Evolutionary conservation across 495 filamentous ascomycete species (phyloP).

Genomic region (Aspergillus cavernicola): DNA sequence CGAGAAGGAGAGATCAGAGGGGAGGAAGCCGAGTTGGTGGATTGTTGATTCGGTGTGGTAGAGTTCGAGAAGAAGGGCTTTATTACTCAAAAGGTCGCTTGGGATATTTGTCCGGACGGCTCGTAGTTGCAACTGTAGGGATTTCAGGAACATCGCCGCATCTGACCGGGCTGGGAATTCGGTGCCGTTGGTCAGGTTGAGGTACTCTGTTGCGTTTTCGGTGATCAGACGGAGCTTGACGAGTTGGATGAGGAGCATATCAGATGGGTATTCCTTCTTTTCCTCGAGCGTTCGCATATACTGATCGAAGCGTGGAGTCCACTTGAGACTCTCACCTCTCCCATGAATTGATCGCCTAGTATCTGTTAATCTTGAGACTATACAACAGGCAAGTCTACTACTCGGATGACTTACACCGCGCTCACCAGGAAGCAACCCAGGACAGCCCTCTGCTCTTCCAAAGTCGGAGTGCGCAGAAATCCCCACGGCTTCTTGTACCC

Average conservation of each 20-base stretch:
- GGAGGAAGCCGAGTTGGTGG: background rate
- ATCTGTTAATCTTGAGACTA: background rate
- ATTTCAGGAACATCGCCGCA: background rate
- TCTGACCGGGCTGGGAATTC: background rate
- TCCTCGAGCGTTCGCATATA: background rate
- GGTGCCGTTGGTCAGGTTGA: background rate
- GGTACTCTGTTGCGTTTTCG: background rate
- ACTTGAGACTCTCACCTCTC: conserved; percentile 3
- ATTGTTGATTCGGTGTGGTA: background rate
- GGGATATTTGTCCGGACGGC: background rate
- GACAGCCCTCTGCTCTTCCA: background rate
- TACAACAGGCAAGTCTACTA: too few relatives aligned
- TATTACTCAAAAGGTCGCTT: background rate
- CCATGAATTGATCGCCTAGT: background rate
- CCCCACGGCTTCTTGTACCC: background rate
- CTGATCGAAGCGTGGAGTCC: background rate
- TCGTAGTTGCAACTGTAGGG: background rate
- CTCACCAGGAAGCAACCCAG: conserved; percentile 7
- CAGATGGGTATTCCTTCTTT: background rate
- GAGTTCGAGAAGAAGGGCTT: background rate
- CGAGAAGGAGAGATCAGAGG: background rate
- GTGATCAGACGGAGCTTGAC: background rate
- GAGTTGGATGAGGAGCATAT: background rate
- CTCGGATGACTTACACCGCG: background rate
- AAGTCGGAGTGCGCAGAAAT: background rate